Percentiles rank a stretch among this genome's conserved stretches.
These are phyloP conservation scores for Herpotrichia juniperi DNA, from an alignment of 2,329 filamentous ascomycete species.

Conservation along the genomic window DNA sequence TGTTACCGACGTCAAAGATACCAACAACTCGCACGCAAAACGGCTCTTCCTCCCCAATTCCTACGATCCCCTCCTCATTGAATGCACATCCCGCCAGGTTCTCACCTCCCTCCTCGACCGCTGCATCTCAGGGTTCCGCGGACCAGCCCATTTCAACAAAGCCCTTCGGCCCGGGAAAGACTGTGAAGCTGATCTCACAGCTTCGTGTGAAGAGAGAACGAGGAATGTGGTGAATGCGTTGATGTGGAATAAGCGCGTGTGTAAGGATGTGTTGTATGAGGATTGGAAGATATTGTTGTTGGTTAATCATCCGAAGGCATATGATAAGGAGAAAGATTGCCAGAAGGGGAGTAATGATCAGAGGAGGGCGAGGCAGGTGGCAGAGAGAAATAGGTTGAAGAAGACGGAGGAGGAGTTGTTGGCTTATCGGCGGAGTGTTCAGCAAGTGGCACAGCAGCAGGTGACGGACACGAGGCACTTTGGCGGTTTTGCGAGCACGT, in stretches of 20 bases:
- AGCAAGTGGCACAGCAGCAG: too few relatives aligned
- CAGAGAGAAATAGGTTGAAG: slow-evolving; percentile 14
- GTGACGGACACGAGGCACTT: too few relatives aligned
- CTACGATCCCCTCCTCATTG: slow-evolving; percentile 12
- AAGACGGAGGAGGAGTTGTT: slow-evolving; percentile 12
- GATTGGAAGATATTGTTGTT: slow-evolving; percentile 21
- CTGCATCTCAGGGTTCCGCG: slow-evolving; percentile 20
- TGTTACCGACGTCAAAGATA: slow-evolving; percentile 15
- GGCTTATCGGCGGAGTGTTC: slow-evolving; percentile 1
- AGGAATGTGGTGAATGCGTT: slow-evolving; percentile 15
- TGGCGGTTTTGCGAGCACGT: too few relatives aligned
- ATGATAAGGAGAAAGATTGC: slow-evolving; percentile 19
- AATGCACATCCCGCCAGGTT: slow-evolving; percentile 14
- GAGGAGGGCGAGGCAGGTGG: slow-evolving; percentile 11
- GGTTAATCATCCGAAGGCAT: slow-evolving; percentile 19
- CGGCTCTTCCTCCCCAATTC: slow-evolving; percentile 15
- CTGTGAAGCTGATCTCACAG: slow-evolving; percentile 11
- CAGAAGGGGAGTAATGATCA: slow-evolving; percentile 25
- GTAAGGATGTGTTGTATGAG: slow-evolving; percentile 23
- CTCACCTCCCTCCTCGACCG: slow-evolving; percentile 17
- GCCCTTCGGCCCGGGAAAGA: slow-evolving; percentile 11
- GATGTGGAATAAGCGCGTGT: slow-evolving; percentile 20
- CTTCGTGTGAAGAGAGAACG: slow-evolving; percentile 16
- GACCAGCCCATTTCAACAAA: slow-evolving; percentile 16
- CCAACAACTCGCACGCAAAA: slow-evolving; percentile 6